A percentile compares a stretch with the other conserved stretches of the same genome.
phyloP scores from a whole-genome alignment of 1,284 basidiomycete genomes.

The Leccinum subfulvum region DNA sequence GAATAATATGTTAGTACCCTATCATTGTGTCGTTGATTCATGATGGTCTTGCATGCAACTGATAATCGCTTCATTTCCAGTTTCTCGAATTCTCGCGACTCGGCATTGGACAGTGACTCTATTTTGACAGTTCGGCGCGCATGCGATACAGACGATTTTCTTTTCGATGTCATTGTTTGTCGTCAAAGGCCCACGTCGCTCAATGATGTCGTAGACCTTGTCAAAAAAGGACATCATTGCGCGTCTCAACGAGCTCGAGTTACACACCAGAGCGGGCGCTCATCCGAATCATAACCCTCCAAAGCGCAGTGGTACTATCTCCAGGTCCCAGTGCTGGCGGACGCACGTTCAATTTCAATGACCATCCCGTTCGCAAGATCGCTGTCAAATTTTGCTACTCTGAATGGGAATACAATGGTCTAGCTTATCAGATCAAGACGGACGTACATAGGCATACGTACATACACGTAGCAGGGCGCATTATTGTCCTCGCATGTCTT shows the following conservation, averaged over 20 bases:
- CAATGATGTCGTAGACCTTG: constrained; percentile 50
- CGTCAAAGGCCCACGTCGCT: constrained; percentile 30
- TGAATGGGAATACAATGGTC: constrained; percentile 86
- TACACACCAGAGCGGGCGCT: constrained; percentile 11
- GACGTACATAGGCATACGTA: background rate
- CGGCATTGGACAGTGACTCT: background rate
- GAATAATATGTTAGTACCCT: no score
- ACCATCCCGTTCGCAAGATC: constrained; percentile 80
- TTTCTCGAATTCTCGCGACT: background rate
- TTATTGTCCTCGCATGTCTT: background rate
- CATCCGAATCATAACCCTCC: constrained; percentile 5
- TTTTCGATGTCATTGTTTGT: constrained; percentile 30
- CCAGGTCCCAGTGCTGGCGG: constrained; percentile 1
- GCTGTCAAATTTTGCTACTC: constrained; percentile 91
- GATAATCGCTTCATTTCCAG: no score
- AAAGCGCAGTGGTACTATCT: constrained; percentile 4
- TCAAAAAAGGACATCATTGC: constrained; percentile 67
- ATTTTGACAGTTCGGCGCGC: constrained; percentile 39
- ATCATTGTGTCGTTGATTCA: no score
- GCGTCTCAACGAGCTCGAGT: constrained; percentile 56
- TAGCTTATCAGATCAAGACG: constrained; percentile 71
- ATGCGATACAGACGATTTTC: constrained; percentile 29
- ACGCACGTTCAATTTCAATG: constrained; percentile 61
- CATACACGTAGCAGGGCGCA: background rate
- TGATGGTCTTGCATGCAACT: no score